These are phyloP conservation scores for Xylaria longipes DNA, from an alignment of 495 filamentous ascomycete genomes.

Conservation along the genomic window DNA sequence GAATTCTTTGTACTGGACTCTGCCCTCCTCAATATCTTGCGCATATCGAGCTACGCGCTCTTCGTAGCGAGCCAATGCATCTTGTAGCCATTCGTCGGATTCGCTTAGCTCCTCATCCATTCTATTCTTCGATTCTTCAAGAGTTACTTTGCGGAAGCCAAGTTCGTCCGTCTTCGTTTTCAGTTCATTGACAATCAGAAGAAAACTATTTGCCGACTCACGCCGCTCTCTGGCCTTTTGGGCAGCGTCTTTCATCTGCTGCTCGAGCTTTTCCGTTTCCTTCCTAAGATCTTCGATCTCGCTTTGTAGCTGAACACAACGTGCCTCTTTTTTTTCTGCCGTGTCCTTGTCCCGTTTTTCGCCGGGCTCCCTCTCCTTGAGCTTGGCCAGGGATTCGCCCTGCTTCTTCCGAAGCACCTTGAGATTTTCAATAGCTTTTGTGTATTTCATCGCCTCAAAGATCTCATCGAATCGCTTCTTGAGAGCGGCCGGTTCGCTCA, in stretches of 20 bases:
- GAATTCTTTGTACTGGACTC: slow-evolving; percentile 67
- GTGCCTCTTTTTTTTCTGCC: slow-evolving; percentile 72
- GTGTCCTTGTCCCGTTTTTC: slow-evolving; percentile 87
- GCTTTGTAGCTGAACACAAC: slow-evolving; percentile 65
- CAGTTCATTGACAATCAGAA: slow-evolving; percentile 67
- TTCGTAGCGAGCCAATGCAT: slow-evolving; percentile 81
- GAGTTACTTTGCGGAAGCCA: slow-evolving; percentile 59
- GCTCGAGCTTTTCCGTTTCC: slow-evolving; percentile 62
- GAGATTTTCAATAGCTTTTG: slow-evolving; percentile 94
- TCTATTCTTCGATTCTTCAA: slow-evolving; percentile 70
- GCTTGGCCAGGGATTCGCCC: slow-evolving; percentile 71
- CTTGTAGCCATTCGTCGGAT: slow-evolving; percentile 77
- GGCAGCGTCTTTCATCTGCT: slow-evolving; percentile 50
- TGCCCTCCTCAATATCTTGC: slow-evolving; percentile 66
- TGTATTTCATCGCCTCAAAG: slow-evolving; percentile 95
- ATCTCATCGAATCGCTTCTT: slow-evolving; percentile 98
- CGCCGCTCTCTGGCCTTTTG: slow-evolving; percentile 51
- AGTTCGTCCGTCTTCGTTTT: slow-evolving; percentile 76
- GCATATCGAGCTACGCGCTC: slow-evolving; percentile 69
- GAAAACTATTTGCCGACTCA: slow-evolving; percentile 52
- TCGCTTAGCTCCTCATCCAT: slow-evolving; percentile 80
- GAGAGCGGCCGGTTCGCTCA: slow-evolving; percentile 83
- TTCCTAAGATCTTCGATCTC: slow-evolving; percentile 74
- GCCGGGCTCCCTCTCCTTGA: slow-evolving; percentile 74
- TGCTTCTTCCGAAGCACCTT: slow-evolving; percentile 84